These are phyloP conservation scores for Pyrenochaeta sp. DNA, from an alignment of 2,329 filamentous ascomycete species.

Conservation along the genomic window DNA sequence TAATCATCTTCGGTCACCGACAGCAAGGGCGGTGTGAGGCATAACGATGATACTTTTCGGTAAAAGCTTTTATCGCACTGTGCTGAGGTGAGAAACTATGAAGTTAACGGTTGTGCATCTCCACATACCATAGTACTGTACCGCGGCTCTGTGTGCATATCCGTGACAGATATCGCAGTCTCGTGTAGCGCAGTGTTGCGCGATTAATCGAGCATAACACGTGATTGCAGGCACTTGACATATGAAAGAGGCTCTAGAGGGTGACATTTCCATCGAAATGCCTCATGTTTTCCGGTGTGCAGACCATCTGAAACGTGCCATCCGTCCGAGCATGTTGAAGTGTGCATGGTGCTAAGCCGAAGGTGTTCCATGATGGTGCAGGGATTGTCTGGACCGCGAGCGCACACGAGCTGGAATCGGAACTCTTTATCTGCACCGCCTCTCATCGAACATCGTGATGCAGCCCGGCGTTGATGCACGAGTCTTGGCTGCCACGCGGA, in stretches of 20 bases:
- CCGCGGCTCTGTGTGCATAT: background rate
- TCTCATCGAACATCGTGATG: constrained; percentile 26
- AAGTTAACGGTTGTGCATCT: background rate
- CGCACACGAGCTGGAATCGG: constrained; percentile 41
- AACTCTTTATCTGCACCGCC: constrained; percentile 36
- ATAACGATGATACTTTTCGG: background rate
- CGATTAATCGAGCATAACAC: background rate
- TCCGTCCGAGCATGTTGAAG: constrained; percentile 33
- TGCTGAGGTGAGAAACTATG: background rate
- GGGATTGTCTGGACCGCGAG: constrained; percentile 25
- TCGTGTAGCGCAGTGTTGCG: background rate
- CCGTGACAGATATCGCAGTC: background rate
- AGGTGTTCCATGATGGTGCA: constrained; percentile 21
- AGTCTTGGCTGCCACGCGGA: background rate
- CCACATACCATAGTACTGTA: too few species aligned
- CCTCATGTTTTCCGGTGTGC: constrained; percentile 31
- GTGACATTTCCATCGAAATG: constrained; percentile 22
- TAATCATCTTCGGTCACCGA: background rate
- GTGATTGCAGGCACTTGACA: background rate
- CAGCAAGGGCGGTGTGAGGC: background rate
- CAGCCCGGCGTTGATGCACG: constrained; percentile 1
- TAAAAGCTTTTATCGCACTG: background rate
- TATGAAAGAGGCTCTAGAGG: background rate
- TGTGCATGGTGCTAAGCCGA: constrained; percentile 19
- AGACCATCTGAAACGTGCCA: constrained; percentile 22